Base-by-base conservation (phyloP, 257 asterid genomes). In the Solanum bulbocastanum region DNA sequence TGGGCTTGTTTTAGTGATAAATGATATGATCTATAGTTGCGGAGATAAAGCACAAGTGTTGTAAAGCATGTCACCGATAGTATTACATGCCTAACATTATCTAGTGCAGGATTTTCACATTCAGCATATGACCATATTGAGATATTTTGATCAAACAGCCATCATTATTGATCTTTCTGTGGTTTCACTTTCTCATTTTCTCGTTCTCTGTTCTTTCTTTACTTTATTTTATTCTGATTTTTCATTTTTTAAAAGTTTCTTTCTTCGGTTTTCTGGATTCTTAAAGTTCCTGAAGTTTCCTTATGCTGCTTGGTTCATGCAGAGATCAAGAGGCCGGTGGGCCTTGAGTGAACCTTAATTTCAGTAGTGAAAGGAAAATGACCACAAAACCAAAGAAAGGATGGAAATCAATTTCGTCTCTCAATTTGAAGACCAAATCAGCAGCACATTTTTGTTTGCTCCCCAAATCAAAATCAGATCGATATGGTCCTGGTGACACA, bases 401-500 rank as follows among this genome's bases (percentile, higher is more conserved):
- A 74, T 97, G 98, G 99, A 97, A 94, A 90, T 94, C 97, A 40
- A 89, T 92, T 73, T 92, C 92, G 72, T 96, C 98, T 36, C 89
- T 89, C 75, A 91, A 87, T 83, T 89, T 94, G 89, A 91, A 93
- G 25, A 89, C 92, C 88, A 95, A 93, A 88, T 93, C 99, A 49
- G 94, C 94, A 6, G 90, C 93, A 1, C 94, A 93, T 60, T 96
- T 97, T 93, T 95, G 98, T 90, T 93, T 97, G 84, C 95, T 97
- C 88, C 92, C 99, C 18, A 94, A 94, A 92, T 94, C 92, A 87
- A 94, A 94, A 89, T 90, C 98, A 8, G 93, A 94, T 85, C 90
- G 91, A 87, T 89, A 91, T 62, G 93, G 91, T 69, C 92, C 93
- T 35, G 93, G 95, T 86, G 88, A 89, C 83, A 88, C 98, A 7